Conservation (phyloP, 202 grass and related monocot species). For the Cymbopogon flexuosus region DNA sequence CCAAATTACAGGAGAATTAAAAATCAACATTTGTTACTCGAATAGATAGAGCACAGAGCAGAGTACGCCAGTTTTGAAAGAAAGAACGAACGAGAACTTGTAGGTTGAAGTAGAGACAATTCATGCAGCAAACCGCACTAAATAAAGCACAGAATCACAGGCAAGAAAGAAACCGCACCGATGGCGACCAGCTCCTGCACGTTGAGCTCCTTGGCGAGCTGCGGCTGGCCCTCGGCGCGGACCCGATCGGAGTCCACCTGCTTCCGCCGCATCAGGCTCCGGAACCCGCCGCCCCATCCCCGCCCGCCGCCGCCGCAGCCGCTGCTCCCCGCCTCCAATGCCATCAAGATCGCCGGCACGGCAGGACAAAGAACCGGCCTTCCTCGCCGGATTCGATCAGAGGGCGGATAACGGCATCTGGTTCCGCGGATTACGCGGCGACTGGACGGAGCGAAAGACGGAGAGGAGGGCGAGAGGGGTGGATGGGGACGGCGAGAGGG, state of each 20-base stretch:
- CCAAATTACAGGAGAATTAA: not conserved
- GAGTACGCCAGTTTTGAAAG: not conserved
- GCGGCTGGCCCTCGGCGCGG: conserved; percentile 43
- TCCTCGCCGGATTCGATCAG: conserved; percentile 30
- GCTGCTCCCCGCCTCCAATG: conserved; percentile 28
- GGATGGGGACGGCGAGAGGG: not conserved
- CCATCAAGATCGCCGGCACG: conserved; percentile 31
- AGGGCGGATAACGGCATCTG: conserved; percentile 29
- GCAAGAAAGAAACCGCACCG: conserved; percentile 32
- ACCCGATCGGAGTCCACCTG: conserved; percentile 80
- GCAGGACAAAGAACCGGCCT: not conserved
- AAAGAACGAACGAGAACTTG: not conserved
- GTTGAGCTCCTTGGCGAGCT: conserved; percentile 86
- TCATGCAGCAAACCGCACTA: too few relatives aligned
- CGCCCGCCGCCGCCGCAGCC: conserved; percentile 10
- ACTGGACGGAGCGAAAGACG: not conserved
- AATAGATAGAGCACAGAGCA: not conserved
- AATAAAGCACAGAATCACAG: not conserved
- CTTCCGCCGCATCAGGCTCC: conserved; percentile 74
- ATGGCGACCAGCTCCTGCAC: conserved; percentile 61
- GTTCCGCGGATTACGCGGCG: not conserved
- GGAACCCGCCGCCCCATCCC: conserved; percentile 33
- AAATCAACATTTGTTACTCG: not conserved
- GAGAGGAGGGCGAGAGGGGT: not conserved
- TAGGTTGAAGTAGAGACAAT: not conserved